A percentile compares a stretch with the other conserved stretches of the same genome.
Evolutionary conservation across 768 basidiomycete species (phyloP).

Genomic region (Russula abietina): DNA sequence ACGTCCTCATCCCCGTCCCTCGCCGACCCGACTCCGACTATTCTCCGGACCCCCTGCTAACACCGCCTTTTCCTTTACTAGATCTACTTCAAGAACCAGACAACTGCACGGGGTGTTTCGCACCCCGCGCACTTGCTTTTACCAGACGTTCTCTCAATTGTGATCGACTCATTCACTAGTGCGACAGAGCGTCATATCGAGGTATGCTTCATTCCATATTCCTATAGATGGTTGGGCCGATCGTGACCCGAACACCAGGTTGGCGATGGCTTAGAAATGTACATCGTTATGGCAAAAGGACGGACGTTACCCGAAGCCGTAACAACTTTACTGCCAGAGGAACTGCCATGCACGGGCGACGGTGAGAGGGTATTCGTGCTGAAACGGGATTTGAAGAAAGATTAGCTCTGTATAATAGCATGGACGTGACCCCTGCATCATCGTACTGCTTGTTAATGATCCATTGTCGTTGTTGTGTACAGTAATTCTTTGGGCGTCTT

Average conservation of each 20-base stretch:
- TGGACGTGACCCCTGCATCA: not conserved
- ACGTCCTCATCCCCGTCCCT: not conserved
- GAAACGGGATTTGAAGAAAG: slow-evolving; percentile 76
- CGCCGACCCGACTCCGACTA: slow-evolving; percentile 35
- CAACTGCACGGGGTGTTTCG: slow-evolving; percentile 58
- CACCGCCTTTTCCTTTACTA: slow-evolving; percentile 36
- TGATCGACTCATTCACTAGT: slow-evolving; percentile 93
- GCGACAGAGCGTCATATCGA: slow-evolving; percentile 99
- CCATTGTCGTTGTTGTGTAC: not conserved
- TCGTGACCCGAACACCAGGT: slow-evolving; percentile 46
- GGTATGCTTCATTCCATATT: slow-evolving; percentile 40
- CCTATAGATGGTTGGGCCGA: not conserved
- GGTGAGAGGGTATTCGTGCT: slow-evolving; percentile 75
- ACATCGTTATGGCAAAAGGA: slow-evolving; percentile 70
- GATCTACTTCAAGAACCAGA: slow-evolving; percentile 99
- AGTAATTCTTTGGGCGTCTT: not conserved
- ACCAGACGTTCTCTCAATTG: slow-evolving; percentile 70
- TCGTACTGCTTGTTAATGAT: not conserved
- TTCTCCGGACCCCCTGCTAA: slow-evolving; percentile 32
- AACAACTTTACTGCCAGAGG: slow-evolving; percentile 50
- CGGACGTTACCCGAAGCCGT: slow-evolving; percentile 56
- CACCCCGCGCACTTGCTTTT: slow-evolving; percentile 83
- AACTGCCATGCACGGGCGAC: slow-evolving; percentile 53
- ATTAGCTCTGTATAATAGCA: slow-evolving; percentile 37
- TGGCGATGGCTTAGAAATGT: slow-evolving; percentile 93